A percentile compares a stretch with the other conserved stretches of the same genome.
These are phyloP conservation scores for Aspergillaceae sp. DNA, from an alignment of 2,329 filamentous ascomycete genomes.

Conservation along the genomic window DNA sequence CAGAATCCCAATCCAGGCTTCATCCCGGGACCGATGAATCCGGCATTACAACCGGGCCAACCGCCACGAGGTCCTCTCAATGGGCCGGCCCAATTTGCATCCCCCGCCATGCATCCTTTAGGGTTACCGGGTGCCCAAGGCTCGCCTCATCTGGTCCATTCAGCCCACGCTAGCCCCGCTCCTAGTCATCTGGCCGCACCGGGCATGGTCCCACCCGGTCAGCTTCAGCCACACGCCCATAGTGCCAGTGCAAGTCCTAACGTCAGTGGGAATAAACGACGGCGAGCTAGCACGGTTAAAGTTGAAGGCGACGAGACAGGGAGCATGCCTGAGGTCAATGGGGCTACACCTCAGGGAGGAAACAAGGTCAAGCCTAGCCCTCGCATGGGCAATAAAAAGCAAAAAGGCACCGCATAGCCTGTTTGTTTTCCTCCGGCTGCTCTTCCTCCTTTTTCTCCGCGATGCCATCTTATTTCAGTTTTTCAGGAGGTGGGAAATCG, in stretches of 20 bases:
- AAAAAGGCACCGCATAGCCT: constrained; percentile 34
- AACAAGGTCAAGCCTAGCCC: constrained; percentile 42
- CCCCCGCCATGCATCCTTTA: constrained; percentile 49
- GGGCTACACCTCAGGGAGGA: constrained; percentile 25
- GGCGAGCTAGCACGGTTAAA: constrained; percentile 53
- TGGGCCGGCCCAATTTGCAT: constrained; percentile 47
- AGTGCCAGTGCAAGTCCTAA: constrained; percentile 58
- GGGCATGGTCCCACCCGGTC: constrained; percentile 50
- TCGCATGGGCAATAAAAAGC: constrained; percentile 38
- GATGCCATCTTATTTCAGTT: constrained; percentile 3
- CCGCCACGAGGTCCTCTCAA: constrained; percentile 39
- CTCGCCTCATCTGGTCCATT: constrained; percentile 45
- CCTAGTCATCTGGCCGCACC: constrained; percentile 39
- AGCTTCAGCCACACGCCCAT: constrained; percentile 46
- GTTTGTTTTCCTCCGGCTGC: not conserved
- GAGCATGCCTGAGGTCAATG: constrained; percentile 41
- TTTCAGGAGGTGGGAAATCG: constrained; percentile 15
- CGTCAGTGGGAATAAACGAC: constrained; percentile 47
- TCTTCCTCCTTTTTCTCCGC: constrained; percentile 7
- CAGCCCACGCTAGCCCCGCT: constrained; percentile 40
- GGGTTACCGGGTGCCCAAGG: constrained; percentile 40
- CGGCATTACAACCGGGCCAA: constrained; percentile 28
- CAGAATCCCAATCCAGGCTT: constrained; percentile 23
- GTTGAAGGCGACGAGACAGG: constrained; percentile 46
- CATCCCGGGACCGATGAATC: constrained; percentile 24